phyloP scores from a whole-genome alignment of 768 basidiomycete genomes.

The Neoboletus magnificus region DNA sequence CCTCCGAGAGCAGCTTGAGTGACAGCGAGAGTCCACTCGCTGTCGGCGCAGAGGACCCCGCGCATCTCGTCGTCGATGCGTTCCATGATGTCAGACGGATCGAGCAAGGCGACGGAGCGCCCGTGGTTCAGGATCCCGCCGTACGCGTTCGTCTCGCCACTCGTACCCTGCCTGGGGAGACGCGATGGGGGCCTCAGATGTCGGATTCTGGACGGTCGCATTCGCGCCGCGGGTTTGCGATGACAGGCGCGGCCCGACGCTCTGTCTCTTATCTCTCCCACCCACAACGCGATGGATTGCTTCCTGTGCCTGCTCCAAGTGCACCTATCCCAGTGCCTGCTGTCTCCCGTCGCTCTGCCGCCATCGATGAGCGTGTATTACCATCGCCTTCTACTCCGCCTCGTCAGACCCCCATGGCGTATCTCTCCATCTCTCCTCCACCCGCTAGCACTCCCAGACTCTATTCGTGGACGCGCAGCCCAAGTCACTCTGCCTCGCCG shows the following conservation, averaged over 20 bases:
- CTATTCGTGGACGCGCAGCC: constrained; percentile 49
- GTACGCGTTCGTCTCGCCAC: constrained; percentile 24
- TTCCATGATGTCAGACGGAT: constrained; percentile 30
- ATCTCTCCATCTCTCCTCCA: constrained; percentile 47
- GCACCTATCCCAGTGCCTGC: constrained; percentile 31
- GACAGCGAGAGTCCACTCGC: constrained; percentile 51
- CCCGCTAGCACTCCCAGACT: constrained; percentile 55
- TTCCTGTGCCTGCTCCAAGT: constrained; percentile 22
- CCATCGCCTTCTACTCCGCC: constrained; percentile 33
- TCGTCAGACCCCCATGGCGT: constrained; percentile 21
- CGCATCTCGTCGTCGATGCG: constrained; percentile 37
- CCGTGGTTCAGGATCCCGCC: constrained; percentile 8
- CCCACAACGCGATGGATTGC: constrained; percentile 2
- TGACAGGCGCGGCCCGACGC: background rate
- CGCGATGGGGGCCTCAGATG: constrained; percentile 3
- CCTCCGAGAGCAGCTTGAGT: constrained; percentile 43
- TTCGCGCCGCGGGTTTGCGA: constrained; percentile 3
- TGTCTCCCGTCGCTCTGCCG: constrained; percentile 18
- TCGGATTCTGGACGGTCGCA: constrained; percentile 2
- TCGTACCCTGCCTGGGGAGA: constrained; percentile 11
- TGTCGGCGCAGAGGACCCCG: constrained; percentile 41
- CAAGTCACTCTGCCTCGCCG: constrained; percentile 35
- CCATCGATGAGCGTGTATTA: constrained; percentile 18
- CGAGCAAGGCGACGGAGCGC: constrained; percentile 5
- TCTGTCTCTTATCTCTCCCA: background rate